phyloP scores from a whole-genome alignment of 2,329 filamentous ascomycete species.

The Pseudopyrenochaeta lycopersici region DNA sequence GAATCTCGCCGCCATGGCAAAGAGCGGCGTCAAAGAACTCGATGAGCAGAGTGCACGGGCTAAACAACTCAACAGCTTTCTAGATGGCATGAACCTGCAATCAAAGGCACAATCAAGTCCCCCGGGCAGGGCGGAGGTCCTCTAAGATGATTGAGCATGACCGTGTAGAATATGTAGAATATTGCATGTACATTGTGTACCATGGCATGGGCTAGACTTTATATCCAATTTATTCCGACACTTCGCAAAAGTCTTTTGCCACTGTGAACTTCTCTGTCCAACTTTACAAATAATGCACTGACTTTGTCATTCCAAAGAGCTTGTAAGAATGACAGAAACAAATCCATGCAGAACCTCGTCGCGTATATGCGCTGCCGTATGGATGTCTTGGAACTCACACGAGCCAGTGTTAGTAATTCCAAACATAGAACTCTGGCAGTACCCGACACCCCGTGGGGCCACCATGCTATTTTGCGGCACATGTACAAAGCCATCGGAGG shows the following conservation, averaged over 20 bases:
- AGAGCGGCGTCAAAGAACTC: conserved; percentile 27
- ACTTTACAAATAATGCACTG: too few relatives aligned
- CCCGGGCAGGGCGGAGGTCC: conserved; percentile 10
- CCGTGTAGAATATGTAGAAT: conserved; percentile 1
- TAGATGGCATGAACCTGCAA: conserved; percentile 10
- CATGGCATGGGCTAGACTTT: neutral
- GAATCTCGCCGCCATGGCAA: conserved; percentile 8
- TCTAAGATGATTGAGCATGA: conserved; percentile 7
- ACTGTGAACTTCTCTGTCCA: too few relatives aligned
- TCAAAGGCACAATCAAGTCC: neutral
- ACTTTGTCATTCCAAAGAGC: too few relatives aligned
- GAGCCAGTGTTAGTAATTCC: too few relatives aligned
- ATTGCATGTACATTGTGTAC: neutral
- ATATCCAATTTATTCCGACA: neutral
- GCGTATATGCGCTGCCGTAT: too few relatives aligned
- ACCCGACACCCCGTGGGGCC: too few relatives aligned
- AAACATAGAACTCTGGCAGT: too few relatives aligned
- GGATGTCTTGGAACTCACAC: too few relatives aligned
- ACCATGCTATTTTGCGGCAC: too few relatives aligned
- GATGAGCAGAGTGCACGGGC: conserved; percentile 32
- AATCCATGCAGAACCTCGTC: too few relatives aligned
- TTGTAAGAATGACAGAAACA: too few relatives aligned
- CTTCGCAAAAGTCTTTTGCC: neutral
- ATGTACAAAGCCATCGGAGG: too few relatives aligned
- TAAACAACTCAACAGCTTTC: conserved; percentile 17